Evolutionary conservation across 1,284 basidiomycete species (phyloP).

Genomic region (Irpex sp.): DNA sequence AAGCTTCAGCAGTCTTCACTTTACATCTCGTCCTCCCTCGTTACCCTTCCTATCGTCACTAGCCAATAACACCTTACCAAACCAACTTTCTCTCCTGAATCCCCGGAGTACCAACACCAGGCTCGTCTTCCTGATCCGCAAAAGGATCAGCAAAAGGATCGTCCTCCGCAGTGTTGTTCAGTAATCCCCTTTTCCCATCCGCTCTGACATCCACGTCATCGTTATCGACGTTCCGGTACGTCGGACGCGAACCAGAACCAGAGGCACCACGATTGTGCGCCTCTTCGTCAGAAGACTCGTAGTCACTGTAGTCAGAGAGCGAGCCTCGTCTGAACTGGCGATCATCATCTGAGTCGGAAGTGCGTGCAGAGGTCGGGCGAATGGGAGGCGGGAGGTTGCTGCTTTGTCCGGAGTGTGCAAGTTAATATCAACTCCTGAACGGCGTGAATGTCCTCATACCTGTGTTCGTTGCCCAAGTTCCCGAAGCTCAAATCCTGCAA

Average conservation of each 20-base stretch:
- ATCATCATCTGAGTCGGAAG: constrained; percentile 46
- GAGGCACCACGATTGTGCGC: constrained; percentile 45
- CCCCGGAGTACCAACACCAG: constrained; percentile 8
- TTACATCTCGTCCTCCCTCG: background rate
- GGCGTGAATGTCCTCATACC: constrained; percentile 30
- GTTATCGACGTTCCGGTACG: constrained; percentile 50
- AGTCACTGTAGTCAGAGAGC: constrained; percentile 92
- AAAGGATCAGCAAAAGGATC: constrained; percentile 91
- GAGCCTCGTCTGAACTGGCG: constrained; percentile 66
- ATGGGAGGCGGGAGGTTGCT: constrained; percentile 74
- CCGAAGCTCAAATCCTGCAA: constrained; percentile 85
- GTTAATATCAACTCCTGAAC: background rate
- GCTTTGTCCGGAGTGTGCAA: background rate
- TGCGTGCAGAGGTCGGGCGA: constrained; percentile 54
- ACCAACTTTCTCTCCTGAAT: constrained; percentile 7
- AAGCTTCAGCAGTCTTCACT: background rate
- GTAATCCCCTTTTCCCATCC: constrained; percentile 31
- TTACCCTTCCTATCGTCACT: background rate
- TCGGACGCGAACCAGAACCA: constrained; percentile 33
- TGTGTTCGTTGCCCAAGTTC: constrained; percentile 59
- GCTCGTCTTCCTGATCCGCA: constrained; percentile 50
- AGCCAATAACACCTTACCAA: constrained; percentile 7
- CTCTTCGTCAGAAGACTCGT: constrained; percentile 86
- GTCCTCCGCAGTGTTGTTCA: constrained; percentile 44
- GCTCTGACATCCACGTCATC: constrained; percentile 43